Conservation (phyloP, 1,139 yeast species). For the Taphrina deformans region DNA sequence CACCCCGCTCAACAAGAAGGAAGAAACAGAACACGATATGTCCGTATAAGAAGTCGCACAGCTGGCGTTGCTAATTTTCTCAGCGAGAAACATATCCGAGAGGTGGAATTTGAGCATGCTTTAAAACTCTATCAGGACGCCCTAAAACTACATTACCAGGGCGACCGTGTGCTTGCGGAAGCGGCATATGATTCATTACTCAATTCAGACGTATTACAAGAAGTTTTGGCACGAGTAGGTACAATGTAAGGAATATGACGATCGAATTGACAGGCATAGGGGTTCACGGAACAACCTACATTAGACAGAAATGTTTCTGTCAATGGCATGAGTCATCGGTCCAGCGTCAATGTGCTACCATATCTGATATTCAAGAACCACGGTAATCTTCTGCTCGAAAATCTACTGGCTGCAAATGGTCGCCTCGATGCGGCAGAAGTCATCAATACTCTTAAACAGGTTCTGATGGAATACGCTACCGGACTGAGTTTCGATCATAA, state of each 20-base stretch:
- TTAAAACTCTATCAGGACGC: conserved; percentile 74
- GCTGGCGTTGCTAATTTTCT: background rate
- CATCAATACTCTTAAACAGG: background rate
- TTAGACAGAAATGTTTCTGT: background rate
- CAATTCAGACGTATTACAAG: conserved; percentile 61
- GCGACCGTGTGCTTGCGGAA: conserved; percentile 55
- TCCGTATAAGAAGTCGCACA: background rate
- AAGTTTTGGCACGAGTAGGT: background rate
- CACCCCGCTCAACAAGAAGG: conserved; percentile 24
- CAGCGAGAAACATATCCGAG: conserved; percentile 17
- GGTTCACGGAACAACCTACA: background rate
- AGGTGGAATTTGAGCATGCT: conserved; percentile 74
- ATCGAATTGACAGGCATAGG: background rate
- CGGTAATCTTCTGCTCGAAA: conserved; percentile 67
- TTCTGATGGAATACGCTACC: conserved; percentile 38
- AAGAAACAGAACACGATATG: conserved; percentile 31
- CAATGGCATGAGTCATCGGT: conserved; percentile 7
- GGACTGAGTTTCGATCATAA: conserved; percentile 45
- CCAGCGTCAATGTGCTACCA: conserved; percentile 15
- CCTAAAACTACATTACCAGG: conserved; percentile 57
- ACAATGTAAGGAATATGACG: background rate
- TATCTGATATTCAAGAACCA: conserved; percentile 51
- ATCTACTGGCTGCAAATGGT: conserved; percentile 44
- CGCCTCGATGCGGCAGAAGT: conserved; percentile 33
- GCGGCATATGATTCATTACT: conserved; percentile 63